Conservation (phyloP, 495 filamentous ascomycete species). For the Trypethelium eluteriae region DNA sequence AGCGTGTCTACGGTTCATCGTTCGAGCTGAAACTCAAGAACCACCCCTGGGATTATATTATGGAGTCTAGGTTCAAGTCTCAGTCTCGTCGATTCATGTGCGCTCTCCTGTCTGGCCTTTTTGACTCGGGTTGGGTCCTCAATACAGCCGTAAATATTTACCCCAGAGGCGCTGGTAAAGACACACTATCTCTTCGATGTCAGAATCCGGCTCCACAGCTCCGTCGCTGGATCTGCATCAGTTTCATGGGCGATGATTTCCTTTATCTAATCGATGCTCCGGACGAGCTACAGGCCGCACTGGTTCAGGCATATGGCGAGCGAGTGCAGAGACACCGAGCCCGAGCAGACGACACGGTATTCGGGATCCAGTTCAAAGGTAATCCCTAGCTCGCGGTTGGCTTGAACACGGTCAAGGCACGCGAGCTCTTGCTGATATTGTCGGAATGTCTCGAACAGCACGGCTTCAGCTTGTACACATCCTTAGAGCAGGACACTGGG, state of each 20-base stretch:
- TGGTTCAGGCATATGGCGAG: neutral
- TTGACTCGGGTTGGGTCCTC: conserved; percentile 22
- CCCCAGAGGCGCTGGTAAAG: conserved; percentile 19
- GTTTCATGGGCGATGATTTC: conserved; percentile 18
- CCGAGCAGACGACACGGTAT: conserved; percentile 4
- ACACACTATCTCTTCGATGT: conserved; percentile 23
- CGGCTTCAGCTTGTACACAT: conserved; percentile 25
- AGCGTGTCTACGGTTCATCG: neutral
- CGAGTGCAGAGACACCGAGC: neutral
- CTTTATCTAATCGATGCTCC: conserved; percentile 20
- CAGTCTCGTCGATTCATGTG: conserved; percentile 18
- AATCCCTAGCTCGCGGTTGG: conserved; percentile 14
- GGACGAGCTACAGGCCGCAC: neutral
- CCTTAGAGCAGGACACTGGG: conserved; percentile 24
- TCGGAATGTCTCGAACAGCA: conserved; percentile 19
- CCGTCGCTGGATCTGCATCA: conserved; percentile 21
- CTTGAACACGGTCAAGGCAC: conserved; percentile 16
- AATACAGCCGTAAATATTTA: conserved; percentile 19
- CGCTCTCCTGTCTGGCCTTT: conserved; percentile 16
- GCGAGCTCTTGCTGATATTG: conserved; percentile 19
- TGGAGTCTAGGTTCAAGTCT: conserved; percentile 9
- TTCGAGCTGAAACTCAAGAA: conserved; percentile 13
- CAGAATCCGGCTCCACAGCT: conserved; percentile 21
- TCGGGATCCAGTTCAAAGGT: conserved; percentile 22
- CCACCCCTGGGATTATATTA: conserved; percentile 7